These are phyloP conservation scores for Dioszegia crocea DNA, from an alignment of 768 basidiomycete species.

Conservation along the genomic window DNA sequence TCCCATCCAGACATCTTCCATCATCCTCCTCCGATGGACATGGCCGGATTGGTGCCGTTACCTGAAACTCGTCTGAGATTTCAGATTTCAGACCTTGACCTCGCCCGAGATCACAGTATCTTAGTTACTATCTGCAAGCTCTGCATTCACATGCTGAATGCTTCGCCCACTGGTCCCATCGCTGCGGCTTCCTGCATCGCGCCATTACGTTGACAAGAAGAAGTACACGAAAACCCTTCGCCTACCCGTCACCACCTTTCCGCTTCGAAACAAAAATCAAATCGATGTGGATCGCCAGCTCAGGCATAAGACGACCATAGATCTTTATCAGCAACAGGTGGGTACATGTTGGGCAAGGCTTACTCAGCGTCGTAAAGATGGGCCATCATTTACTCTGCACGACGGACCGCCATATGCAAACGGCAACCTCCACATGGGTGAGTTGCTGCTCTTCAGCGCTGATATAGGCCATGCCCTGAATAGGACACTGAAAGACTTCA, in stretches of 20 bases:
- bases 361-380: background rate
- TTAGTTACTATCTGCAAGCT: too few relatives aligned
- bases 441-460: background rate
- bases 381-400: conserved; percentile 67
- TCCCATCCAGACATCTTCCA: too few relatives aligned
- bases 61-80: too few relatives aligned
- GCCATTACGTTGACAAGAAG: conserved; percentile 26
- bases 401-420: conserved; percentile 99
- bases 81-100: too few relatives aligned
- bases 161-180: too few relatives aligned
- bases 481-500: conserved; percentile 93
- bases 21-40: too few relatives aligned
- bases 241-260: conserved; percentile 76
- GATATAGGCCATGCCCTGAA: conserved; percentile 84
- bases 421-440: conserved; percentile 91
- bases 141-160: too few relatives aligned
- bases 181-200: too few relatives aligned
- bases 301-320: conserved; percentile 63
- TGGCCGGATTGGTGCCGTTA: too few relatives aligned
- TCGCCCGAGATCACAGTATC: too few relatives aligned
- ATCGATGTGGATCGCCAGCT: conserved; percentile 61
- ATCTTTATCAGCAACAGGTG: conserved; percentile 62
- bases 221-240: conserved; percentile 63
- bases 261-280: conserved; percentile 63
- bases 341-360: background rate